Evolutionary conservation across 2,329 filamentous ascomycete genomes (phyloP).

Genomic region (Penicillium sp.): DNA sequence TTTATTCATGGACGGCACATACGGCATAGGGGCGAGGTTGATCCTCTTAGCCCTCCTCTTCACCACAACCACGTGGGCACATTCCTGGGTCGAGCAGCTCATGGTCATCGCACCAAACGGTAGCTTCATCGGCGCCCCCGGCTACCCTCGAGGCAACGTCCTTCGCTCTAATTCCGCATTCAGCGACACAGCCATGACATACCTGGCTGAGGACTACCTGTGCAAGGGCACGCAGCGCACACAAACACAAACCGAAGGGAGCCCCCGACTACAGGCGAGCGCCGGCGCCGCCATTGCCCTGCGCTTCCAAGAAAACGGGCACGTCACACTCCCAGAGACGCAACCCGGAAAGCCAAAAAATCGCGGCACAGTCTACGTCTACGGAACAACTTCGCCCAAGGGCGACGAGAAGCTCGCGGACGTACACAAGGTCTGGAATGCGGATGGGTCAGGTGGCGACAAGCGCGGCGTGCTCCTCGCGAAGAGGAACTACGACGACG

Average conservation of each 20-base stretch:
- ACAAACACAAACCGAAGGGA: constrained; percentile 61
- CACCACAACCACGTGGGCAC: constrained; percentile 52
- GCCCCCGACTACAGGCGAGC: constrained; percentile 65
- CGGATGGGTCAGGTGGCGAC: constrained; percentile 80
- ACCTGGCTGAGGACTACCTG: constrained; percentile 64
- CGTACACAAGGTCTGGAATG: constrained; percentile 78
- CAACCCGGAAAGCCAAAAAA: constrained; percentile 66
- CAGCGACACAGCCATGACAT: constrained; percentile 63
- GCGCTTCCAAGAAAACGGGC: constrained; percentile 75
- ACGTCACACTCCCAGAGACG: constrained; percentile 66
- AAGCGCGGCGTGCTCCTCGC: constrained; percentile 75
- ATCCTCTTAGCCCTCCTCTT: constrained; percentile 34
- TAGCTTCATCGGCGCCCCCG: constrained; percentile 70
- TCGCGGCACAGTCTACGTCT: constrained; percentile 74
- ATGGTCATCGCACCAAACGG: constrained; percentile 74
- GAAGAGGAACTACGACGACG: constrained; percentile 84
- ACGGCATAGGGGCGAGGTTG: constrained; percentile 13
- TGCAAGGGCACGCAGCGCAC: constrained; percentile 69
- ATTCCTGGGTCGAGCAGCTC: constrained; percentile 84
- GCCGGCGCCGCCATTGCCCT: constrained; percentile 70
- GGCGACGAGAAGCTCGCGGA: constrained; percentile 62
- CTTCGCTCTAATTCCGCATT: constrained; percentile 62
- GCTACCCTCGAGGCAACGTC: constrained; percentile 75
- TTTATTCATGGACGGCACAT: constrained; percentile 13
- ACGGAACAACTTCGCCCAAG: constrained; percentile 68